These are phyloP conservation scores for Aspergillus bertholletiae DNA, from an alignment of 495 filamentous ascomycete species.

Conservation along the genomic window DNA sequence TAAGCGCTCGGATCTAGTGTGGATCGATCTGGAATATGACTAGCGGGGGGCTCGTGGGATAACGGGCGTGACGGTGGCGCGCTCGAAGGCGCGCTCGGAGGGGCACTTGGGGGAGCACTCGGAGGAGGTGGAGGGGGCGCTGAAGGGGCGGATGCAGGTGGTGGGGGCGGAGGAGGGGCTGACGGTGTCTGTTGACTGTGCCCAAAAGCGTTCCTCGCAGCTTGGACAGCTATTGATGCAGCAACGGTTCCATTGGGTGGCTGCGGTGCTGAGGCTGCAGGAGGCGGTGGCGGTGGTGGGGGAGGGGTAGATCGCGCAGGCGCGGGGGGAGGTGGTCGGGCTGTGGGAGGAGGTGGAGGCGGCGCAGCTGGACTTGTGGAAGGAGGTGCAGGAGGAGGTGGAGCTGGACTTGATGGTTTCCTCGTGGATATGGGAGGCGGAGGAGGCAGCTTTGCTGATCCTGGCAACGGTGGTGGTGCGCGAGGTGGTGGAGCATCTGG, in stretches of 20 bases:
- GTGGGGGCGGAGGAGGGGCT: slow-evolving; percentile 50
- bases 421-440: slow-evolving; percentile 43
- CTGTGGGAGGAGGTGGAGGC: slow-evolving; percentile 49
- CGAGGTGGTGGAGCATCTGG: slow-evolving; percentile 55
- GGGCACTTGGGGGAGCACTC: slow-evolving; percentile 39
- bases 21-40: slow-evolving; percentile 46
- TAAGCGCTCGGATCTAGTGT: slow-evolving; percentile 74
- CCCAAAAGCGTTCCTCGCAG: slow-evolving; percentile 44
- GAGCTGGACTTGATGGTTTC: slow-evolving; percentile 38
- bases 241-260: slow-evolving; percentile 28
- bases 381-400: slow-evolving; percentile 41
- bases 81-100: slow-evolving; percentile 44
- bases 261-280: slow-evolving; percentile 39
- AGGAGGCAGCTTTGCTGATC: slow-evolving; percentile 43
- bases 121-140: slow-evolving; percentile 41
- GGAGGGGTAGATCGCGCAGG: slow-evolving; percentile 37
- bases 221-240: slow-evolving; percentile 44
- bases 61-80: slow-evolving; percentile 48
- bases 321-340: slow-evolving; percentile 37
- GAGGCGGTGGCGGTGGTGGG: slow-evolving; percentile 45
- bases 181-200: slow-evolving; percentile 48
- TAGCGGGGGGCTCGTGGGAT: slow-evolving; percentile 40
- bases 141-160: slow-evolving; percentile 46
- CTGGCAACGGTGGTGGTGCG: slow-evolving; percentile 65
- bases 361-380: slow-evolving; percentile 39